Conservation (phyloP, 257 asterid species). For the Solanum chaucha region DNA sequence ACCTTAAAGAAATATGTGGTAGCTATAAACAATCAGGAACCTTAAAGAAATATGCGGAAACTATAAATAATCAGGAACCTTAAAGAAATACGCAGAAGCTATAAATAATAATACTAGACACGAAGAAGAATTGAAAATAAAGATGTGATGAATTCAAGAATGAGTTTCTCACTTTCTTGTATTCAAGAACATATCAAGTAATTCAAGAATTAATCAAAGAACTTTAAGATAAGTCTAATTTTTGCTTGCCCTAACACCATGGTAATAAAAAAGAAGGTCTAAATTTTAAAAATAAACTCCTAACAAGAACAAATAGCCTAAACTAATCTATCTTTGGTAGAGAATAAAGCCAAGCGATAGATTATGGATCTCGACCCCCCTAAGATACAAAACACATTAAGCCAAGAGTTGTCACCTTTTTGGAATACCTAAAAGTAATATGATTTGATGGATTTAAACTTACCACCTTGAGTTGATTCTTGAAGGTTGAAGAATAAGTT, state of each 20-base stretch:
- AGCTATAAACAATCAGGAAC: too few relatives aligned
- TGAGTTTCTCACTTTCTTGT: neutral
- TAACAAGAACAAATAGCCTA: neutral
- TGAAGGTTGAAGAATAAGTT: neutral
- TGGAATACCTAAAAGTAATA: neutral
- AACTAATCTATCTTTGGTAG: neutral
- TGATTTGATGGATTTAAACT: neutral
- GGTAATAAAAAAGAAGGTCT: neutral
- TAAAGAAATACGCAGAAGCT: neutral
- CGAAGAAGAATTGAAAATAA: neutral
- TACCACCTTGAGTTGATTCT: neutral
- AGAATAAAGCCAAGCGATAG: neutral
- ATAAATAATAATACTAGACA: neutral
- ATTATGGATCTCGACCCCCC: neutral
- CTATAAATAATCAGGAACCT: neutral
- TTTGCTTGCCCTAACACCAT: neutral
- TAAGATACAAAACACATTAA: neutral
- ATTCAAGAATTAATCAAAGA: neutral
- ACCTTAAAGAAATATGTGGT: neutral
- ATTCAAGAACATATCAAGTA: neutral
- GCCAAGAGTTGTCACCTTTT: neutral
- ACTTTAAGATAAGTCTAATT: neutral
- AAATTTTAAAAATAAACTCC: neutral
- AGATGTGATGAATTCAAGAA: neutral
- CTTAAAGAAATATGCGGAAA: neutral